Conservation (phyloP, 208 protist species). For the Leishmania arabica region DNA sequence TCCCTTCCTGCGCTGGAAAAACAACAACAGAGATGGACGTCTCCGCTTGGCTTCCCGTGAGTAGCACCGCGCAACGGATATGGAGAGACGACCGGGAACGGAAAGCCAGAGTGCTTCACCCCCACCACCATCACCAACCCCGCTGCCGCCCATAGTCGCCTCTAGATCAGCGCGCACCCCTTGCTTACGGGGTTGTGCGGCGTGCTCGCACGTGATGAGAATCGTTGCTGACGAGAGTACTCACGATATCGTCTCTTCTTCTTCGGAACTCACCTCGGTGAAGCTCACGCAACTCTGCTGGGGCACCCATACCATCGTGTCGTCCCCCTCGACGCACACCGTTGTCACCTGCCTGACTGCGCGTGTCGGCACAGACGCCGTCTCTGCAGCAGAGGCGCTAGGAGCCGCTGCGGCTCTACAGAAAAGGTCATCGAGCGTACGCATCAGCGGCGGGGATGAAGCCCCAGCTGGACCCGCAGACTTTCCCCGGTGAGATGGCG, state of each 20-base stretch:
- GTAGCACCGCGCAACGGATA: neutral
- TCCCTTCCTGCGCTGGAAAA: neutral
- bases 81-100: neutral
- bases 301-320: neutral
- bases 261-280: constrained; percentile 11
- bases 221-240: neutral
- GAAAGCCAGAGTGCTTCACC: neutral
- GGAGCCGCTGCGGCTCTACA: neutral
- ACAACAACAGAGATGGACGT: neutral
- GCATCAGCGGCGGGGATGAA: neutral
- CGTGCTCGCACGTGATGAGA: neutral
- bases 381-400: neutral
- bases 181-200: neutral
- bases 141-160: neutral
- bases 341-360: neutral
- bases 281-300: constrained; percentile 6
- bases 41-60: neutral
- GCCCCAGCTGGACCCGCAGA: neutral
- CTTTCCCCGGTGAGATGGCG: neutral
- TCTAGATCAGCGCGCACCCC: neutral
- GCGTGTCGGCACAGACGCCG: neutral
- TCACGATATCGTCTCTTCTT: constrained; percentile 2
- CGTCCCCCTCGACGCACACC: constrained; percentile 1
- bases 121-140: neutral
- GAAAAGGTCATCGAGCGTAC: neutral